Base-by-base conservation (phyloP, 2,329 filamentous ascomycete genomes). In the Hypomyces rosellus region DNA sequence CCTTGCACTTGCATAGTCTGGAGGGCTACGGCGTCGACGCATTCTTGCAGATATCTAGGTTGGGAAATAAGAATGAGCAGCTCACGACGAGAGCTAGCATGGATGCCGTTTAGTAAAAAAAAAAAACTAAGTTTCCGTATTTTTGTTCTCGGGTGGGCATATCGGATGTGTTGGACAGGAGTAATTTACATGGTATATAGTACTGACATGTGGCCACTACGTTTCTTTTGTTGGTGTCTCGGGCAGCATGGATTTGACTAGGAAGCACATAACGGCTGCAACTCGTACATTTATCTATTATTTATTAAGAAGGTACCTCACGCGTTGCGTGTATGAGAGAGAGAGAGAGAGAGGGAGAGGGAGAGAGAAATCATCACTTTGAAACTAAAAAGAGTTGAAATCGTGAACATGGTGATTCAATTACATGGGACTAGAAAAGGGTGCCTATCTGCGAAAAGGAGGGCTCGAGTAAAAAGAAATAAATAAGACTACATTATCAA, bases 41-140 rank as follows among this genome's bases (percentile, higher is more conserved):
- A 0, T 99, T 99, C 63, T 71, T 99, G 55, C 91, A 97, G 65
- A 96, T 99, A 53, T 95, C 89, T 5, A 95, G 95, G 66, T 75
- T 99, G 51, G 93, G 93, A 16, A 99, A 99, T 67, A 96, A 96
- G 76, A 96, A 97, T 63, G 93, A 99, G 73, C 89, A 95, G 68
- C 75, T 99, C 54, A 89, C 80, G 3, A 89, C 82, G 25, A 75
- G 87, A 61, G 87, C 87, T 22, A 82, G 78, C 56, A 89, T 91
- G 76, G 87, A 91, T 67, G 85, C 86, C 16, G 80, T 91, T 12
- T 88, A 74, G 59, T 11, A 4, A 30, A 30, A 30, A 8, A 7
- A 4, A 30, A 30, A 30, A 8, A 7, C 25, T 8, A 11, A 6
- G 9, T 30, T 11, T 7, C 6, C 14, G 40, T 11, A 12, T 33